Conservation (phyloP, 768 basidiomycete species). For the Pholiota molesta region DNA sequence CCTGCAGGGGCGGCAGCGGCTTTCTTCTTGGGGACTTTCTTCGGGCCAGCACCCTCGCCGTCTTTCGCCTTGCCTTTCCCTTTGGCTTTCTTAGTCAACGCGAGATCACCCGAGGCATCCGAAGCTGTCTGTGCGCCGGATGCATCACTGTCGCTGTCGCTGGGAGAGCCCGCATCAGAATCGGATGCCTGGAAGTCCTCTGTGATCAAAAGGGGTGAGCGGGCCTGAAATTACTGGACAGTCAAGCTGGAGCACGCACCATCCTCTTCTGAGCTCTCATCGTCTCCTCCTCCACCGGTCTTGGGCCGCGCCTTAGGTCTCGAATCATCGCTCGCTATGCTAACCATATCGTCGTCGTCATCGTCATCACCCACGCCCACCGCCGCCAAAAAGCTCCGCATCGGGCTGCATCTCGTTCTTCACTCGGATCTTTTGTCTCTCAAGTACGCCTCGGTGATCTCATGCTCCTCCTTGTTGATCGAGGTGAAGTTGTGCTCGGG, state of each 20-base stretch:
- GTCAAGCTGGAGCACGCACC: constrained; percentile 38
- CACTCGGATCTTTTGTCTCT: constrained; percentile 89
- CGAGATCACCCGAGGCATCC: constrained; percentile 81
- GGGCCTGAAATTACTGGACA: background rate
- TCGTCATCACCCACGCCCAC: constrained; percentile 72
- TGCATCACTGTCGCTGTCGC: constrained; percentile 65
- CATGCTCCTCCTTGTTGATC: constrained; percentile 95
- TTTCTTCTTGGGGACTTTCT: constrained; percentile 20
- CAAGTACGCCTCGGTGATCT: constrained; percentile 81
- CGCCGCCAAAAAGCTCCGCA: constrained; percentile 73
- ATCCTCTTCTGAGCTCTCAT: constrained; percentile 79
- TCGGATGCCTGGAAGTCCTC: constrained; percentile 91
- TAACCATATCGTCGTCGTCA: constrained; percentile 77
- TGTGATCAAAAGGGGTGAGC: constrained; percentile 27
- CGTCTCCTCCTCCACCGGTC: constrained; percentile 50
- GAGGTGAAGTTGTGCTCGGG: constrained; percentile 90
- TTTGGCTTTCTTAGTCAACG: constrained; percentile 53
- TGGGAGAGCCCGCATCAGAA: constrained; percentile 89
- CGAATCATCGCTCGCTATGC: constrained; percentile 74
- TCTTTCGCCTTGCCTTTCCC: constrained; percentile 27
- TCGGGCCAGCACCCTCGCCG: constrained; percentile 12
- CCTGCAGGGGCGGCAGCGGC: constrained; percentile 9
- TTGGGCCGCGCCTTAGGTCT: constrained; percentile 54
- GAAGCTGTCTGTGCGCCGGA: constrained; percentile 82
- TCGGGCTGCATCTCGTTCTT: constrained; percentile 97